Evolutionary conservation across 257 asterid genomes (phyloP).

Genomic region (Penstemon barbatus): DNA sequence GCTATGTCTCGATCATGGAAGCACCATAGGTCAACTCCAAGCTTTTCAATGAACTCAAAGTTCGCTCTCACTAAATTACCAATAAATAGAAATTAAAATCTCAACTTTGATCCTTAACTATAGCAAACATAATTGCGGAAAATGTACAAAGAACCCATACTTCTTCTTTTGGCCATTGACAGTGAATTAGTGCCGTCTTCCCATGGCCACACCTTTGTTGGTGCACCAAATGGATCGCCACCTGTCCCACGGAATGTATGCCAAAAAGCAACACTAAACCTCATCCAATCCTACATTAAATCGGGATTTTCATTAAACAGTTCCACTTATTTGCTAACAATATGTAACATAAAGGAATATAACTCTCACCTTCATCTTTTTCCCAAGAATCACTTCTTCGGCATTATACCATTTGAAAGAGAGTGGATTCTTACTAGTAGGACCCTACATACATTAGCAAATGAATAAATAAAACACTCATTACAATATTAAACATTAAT

Average conservation of each 20-base stretch:
- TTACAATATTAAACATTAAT: neutral
- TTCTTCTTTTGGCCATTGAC: slow-evolving; percentile 92
- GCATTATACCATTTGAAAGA: slow-evolving; percentile 93
- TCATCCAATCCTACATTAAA: slow-evolving; percentile 75
- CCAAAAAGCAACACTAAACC: slow-evolving; percentile 99
- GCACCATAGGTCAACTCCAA: slow-evolving; percentile 92
- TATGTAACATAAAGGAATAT: slow-evolving; percentile 9
- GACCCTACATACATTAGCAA: slow-evolving; percentile 57
- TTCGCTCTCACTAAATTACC: slow-evolving; percentile 84
- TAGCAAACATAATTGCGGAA: neutral
- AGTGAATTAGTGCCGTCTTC: slow-evolving; percentile 96
- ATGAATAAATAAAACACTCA: neutral
- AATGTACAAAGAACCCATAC: slow-evolving; percentile 35
- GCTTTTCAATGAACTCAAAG: slow-evolving; percentile 89
- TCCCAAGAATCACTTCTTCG: slow-evolving; percentile 86
- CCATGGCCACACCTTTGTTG: slow-evolving; percentile 99
- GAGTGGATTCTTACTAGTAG: slow-evolving; percentile 80
- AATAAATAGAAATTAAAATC: slow-evolving; percentile 19
- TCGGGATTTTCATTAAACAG: neutral
- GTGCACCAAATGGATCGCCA: slow-evolving; percentile 89
- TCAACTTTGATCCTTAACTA: neutral
- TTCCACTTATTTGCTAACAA: slow-evolving; percentile 8
- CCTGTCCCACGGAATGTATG: slow-evolving; percentile 99
- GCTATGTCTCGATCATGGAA: slow-evolving; percentile 96
- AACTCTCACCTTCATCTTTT: slow-evolving; percentile 83